These are phyloP conservation scores for Adiantum capillusveneris DNA, from an alignment of 75 land plant species.

Conservation along the genomic window DNA sequence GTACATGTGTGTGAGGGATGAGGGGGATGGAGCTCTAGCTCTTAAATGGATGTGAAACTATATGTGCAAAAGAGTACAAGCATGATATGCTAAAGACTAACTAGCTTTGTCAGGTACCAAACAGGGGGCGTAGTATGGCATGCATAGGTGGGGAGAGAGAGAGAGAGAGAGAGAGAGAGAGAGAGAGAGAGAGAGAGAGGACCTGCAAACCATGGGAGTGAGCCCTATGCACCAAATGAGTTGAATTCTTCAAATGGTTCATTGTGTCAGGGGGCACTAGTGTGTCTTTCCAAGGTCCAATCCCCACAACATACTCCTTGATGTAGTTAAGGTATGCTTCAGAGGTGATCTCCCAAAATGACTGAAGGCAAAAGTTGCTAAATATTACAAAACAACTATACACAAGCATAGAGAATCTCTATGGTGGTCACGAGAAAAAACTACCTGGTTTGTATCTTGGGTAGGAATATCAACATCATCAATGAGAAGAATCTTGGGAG, in stretches of 20 bases:
- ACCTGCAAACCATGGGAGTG: conserved; percentile 83
- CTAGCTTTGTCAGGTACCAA: too few relatives aligned
- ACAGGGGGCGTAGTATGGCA: too few relatives aligned
- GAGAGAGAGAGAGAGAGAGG: conserved; percentile 1
- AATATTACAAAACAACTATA: not conserved
- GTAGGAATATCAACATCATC: conserved; percentile 65
- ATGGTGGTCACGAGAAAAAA: not conserved
- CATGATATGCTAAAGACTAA: too few relatives aligned
- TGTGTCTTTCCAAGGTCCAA: conserved; percentile 97
- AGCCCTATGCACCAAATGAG: conserved; percentile 80
- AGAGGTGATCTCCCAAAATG: conserved; percentile 85
- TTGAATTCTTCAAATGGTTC: conserved; percentile 57
- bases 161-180: too few relatives aligned
- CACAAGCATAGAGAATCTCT: not conserved
- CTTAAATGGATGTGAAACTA: too few relatives aligned
- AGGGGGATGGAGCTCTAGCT: too few relatives aligned
- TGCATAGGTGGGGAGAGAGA: too few relatives aligned
- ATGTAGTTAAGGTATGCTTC: conserved; percentile 65
- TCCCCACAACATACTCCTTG: conserved; percentile 71
- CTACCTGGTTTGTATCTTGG: conserved; percentile 93
- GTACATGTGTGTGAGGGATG: too few relatives aligned
- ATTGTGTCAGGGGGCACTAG: conserved; percentile 49
- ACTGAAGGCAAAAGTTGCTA: too few relatives aligned
- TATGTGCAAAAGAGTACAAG: too few relatives aligned
- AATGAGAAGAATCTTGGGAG: conserved; percentile 73